A percentile compares a stretch with the other conserved stretches of the same genome.
These are phyloP conservation scores for Oidiodendron maius DNA, from an alignment of 495 filamentous ascomycete genomes.

Conservation along the genomic window DNA sequence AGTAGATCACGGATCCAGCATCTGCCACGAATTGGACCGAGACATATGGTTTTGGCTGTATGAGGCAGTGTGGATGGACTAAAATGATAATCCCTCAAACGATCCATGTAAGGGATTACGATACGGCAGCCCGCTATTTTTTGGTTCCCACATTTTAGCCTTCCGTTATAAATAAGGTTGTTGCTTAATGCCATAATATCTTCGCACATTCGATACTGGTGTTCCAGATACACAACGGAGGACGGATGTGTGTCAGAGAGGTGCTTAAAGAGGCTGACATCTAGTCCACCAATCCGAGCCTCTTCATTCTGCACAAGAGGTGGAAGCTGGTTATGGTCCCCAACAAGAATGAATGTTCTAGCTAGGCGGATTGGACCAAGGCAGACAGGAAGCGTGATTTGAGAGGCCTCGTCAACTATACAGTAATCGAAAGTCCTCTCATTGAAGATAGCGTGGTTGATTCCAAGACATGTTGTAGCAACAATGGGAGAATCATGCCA, in stretches of 20 bases:
- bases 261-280: slow-evolving; percentile 88
- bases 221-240: slow-evolving; percentile 83
- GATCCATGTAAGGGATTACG: slow-evolving; percentile 52
- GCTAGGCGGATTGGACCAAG: slow-evolving; percentile 91
- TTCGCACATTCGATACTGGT: slow-evolving; percentile 97
- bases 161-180: slow-evolving; percentile 83
- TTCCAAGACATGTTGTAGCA: slow-evolving; percentile 88
- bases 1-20: slow-evolving; percentile 87
- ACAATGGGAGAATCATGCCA: slow-evolving; percentile 84
- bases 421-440: slow-evolving; percentile 94
- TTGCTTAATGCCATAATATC: slow-evolving; percentile 95
- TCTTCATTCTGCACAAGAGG: slow-evolving; percentile 90
- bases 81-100: slow-evolving; percentile 51
- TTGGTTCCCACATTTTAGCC: slow-evolving; percentile 80
- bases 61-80: slow-evolving; percentile 32
- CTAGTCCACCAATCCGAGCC: slow-evolving; percentile 78
- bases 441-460: slow-evolving; percentile 82
- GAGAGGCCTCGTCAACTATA: slow-evolving; percentile 95
- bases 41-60: slow-evolving; percentile 41
- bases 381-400: slow-evolving; percentile 93
- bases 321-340: slow-evolving; percentile 92
- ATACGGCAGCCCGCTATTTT: slow-evolving; percentile 63
- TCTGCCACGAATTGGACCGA: slow-evolving; percentile 34
- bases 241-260: slow-evolving; percentile 82
- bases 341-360: slow-evolving; percentile 88